phyloP scores from a whole-genome alignment of 192 early-diverging fungal genomes.

The Coemansia sp. region DNA sequence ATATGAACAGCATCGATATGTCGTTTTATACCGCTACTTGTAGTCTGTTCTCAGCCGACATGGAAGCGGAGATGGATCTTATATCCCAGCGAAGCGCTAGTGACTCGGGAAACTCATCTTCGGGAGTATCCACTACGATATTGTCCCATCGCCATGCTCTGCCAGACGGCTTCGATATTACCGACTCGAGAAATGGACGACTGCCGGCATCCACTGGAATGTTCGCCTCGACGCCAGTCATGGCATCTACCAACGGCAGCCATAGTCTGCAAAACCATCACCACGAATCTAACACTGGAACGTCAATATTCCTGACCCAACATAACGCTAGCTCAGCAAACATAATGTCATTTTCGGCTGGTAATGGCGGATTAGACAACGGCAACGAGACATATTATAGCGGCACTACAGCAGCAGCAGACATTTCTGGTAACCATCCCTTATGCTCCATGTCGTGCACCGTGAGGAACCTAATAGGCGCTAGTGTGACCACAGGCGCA shows the following conservation, averaged over 20 bases:
- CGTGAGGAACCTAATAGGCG: conserved; percentile 65
- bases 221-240: neutral
- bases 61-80: conserved; percentile 45
- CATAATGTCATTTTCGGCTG: conserved; percentile 49
- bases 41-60: conserved; percentile 39
- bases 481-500: conserved; percentile 61
- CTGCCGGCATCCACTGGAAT: neutral
- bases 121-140: neutral
- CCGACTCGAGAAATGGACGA: neutral
- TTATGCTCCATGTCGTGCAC: conserved; percentile 8
- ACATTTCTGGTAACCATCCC: neutral
- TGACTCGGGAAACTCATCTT: conserved; percentile 26
- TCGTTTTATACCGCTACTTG: conserved; percentile 51
- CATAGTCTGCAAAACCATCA: neutral
- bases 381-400: neutral
- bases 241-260: neutral
- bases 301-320: conserved; percentile 25
- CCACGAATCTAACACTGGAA: neutral
- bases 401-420: conserved; percentile 10
- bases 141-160: neutral
- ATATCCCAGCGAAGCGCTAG: conserved; percentile 36
- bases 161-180: neutral
- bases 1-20: conserved; percentile 32
- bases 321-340: conserved; percentile 32
- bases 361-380: conserved; percentile 1